Evolutionary conservation across 768 basidiomycete genomes (phyloP).

Genomic region (Trametes sanguinea): DNA sequence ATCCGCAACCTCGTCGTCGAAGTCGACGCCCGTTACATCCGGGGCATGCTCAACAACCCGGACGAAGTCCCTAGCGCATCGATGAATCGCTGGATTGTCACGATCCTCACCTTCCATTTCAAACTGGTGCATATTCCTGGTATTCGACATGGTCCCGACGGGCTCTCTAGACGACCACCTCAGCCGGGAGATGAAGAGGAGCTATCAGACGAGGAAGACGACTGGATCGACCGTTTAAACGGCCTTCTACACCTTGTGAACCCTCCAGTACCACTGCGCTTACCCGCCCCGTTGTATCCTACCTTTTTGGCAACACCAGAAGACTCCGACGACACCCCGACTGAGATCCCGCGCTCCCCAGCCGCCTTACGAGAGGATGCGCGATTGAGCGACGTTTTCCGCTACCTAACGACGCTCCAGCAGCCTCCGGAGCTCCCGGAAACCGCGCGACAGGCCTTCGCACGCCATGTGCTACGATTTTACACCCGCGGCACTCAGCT

Average conservation of each 20-base stretch:
- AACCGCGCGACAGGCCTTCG: background rate
- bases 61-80: constrained; percentile 40
- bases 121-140: constrained; percentile 42
- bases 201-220: background rate
- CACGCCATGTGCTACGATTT: background rate
- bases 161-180: constrained; percentile 30
- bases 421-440: background rate
- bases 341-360: background rate
- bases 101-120: constrained; percentile 43
- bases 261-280: background rate
- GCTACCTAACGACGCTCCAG: background rate
- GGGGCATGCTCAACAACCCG: constrained; percentile 32
- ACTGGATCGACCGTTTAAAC: constrained; percentile 22
- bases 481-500: constrained; percentile 13
- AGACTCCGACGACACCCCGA: background rate
- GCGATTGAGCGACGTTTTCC: background rate
- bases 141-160: constrained; percentile 34
- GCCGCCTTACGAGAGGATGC: constrained; percentile 1
- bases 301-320: no score
- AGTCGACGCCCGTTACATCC: constrained; percentile 42
- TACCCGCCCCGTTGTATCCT: background rate
- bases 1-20: constrained; percentile 38
- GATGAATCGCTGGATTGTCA: constrained; percentile 45
- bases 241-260: constrained; percentile 16
- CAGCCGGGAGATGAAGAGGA: constrained; percentile 5